Evolutionary conservation across 2,329 filamentous ascomycete genomes (phyloP), one percentile per base, ranked within the genome.

Genomic region (Diaporthe aspalathi): DNA sequence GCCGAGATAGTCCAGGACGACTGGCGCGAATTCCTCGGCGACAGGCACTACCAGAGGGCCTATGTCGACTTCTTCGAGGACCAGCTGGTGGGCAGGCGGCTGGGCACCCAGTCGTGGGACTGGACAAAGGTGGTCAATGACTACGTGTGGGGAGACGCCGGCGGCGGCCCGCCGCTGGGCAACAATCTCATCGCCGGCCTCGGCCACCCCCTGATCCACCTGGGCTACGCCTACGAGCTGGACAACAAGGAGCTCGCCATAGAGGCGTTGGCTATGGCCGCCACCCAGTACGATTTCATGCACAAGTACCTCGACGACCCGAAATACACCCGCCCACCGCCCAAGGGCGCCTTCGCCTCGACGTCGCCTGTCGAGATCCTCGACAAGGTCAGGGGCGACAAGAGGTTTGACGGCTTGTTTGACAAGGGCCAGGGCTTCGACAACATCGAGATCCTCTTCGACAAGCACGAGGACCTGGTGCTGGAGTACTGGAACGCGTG

Each of bases 51-150:
- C 78, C 94, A 99, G 81, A 89, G 95, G 72, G 95, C 94, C 0
- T 99, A 92, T 78, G 86, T 99, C 70, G 95, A 99, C 80, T 98
- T 96, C 79, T 98, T 97, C 78, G 96, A 99, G 80, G 96, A 99
- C 79, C 90, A 94, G 77, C 85, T 98, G 38, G 94, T 93, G 3
- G 83, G 89, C 80, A 83, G 84, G 35, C 60, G 67, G 29, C 57
- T 67, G 50, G 67, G 67, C 45, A 40, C 67, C 45, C 84, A 84
- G 22, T 89, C 90, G 45, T 98, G 98, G 79, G 89, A 97, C 78
- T 98, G 96, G 94, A 93, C 92, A 78, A 85, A 86, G 67, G 89
- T 97, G 3, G 84, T 97, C 11, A 84, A 90, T 3, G 89, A 95
- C 73, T 98, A 92, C 78, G 81, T 99, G 56, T 93, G 95, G 74